Percentiles rank a stretch among this genome's conserved stretches.
Conservation (phyloP, 2,329 filamentous ascomycete species). For the Phaeosphaeria sp. region DNA sequence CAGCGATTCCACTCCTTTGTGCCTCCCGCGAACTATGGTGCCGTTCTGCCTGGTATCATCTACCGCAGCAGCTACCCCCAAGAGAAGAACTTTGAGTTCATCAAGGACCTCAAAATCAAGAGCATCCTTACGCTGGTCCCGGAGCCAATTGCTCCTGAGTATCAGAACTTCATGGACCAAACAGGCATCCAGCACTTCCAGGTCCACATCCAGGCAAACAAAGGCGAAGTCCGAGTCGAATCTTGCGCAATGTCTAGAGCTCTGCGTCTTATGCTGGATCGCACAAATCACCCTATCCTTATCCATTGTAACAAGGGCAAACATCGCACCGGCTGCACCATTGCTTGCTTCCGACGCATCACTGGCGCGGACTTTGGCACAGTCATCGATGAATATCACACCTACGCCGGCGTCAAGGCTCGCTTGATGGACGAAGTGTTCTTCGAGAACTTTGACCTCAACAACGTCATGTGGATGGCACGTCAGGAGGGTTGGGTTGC, state of each 20-base stretch:
- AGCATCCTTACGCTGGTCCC: slow-evolving; percentile 73
- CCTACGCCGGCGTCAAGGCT: slow-evolving; percentile 62
- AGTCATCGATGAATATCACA: slow-evolving; percentile 75
- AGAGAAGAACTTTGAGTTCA: slow-evolving; percentile 71
- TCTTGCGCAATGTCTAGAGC: slow-evolving; percentile 69
- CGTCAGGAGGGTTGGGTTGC: slow-evolving; percentile 39
- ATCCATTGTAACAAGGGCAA: slow-evolving; percentile 95
- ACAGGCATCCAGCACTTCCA: slow-evolving; percentile 75
- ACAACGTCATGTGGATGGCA: slow-evolving; percentile 48
- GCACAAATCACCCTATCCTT: slow-evolving; percentile 77
- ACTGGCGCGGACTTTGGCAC: slow-evolving; percentile 66
- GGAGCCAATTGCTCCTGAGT: slow-evolving; percentile 55
- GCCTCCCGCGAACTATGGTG: slow-evolving; percentile 76
- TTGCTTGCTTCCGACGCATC: slow-evolving; percentile 77
- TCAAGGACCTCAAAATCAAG: slow-evolving; percentile 73
- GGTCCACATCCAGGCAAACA: slow-evolving; percentile 86
- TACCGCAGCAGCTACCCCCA: slow-evolving; percentile 85
- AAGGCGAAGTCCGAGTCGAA: slow-evolving; percentile 63
- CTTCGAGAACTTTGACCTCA: slow-evolving; percentile 54
- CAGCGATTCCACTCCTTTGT: slow-evolving; percentile 47
- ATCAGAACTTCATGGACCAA: slow-evolving; percentile 66
- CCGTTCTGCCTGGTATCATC: slow-evolving; percentile 72
- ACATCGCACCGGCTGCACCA: slow-evolving; percentile 90
- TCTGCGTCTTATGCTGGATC: slow-evolving; percentile 73
- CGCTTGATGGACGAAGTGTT: slow-evolving; percentile 55